phyloP scores from a whole-genome alignment of 2,329 filamentous ascomycete genomes.

The Aureobasidium sp. region DNA sequence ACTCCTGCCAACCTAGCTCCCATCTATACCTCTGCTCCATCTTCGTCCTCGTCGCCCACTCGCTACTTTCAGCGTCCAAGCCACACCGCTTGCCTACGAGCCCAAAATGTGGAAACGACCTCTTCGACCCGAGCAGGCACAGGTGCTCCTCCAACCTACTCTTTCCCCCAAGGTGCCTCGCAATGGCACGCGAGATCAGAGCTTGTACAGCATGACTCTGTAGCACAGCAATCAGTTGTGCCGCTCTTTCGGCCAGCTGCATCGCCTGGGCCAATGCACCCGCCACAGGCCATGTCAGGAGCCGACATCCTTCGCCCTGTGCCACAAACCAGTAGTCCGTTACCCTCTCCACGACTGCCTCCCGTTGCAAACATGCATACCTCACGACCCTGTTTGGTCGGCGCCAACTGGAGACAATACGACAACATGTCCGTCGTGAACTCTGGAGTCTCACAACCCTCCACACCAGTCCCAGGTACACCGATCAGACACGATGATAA shows the following conservation, averaged over 20 bases:
- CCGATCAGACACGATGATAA: not conserved
- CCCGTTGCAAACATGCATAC: not conserved
- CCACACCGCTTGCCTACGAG: not conserved
- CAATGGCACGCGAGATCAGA: not conserved
- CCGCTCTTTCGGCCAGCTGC: not conserved
- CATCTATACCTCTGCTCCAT: not conserved
- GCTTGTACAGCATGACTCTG: not conserved
- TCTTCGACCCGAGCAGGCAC: not conserved
- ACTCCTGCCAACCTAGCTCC: not conserved
- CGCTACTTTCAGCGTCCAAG: not conserved
- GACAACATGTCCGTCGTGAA: not conserved
- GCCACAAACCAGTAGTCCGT: not conserved
- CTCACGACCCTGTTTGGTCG: not conserved
- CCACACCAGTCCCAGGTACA: not conserved
- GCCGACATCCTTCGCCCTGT: not conserved
- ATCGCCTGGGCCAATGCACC: not conserved
- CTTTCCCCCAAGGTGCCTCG: not conserved
- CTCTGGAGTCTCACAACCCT: not conserved
- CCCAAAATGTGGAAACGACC: not conserved
- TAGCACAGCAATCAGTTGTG: not conserved
- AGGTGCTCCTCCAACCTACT: not conserved
- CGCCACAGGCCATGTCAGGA: not conserved
- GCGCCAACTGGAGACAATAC: slow-evolving; percentile 3
- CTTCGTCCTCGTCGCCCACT: not conserved
- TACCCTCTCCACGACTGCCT: not conserved